A percentile compares a stretch with the other conserved stretches of the same genome.
phyloP scores from a whole-genome alignment of 306 rosid genomes.

The Lathyrus tuberosus region DNA sequence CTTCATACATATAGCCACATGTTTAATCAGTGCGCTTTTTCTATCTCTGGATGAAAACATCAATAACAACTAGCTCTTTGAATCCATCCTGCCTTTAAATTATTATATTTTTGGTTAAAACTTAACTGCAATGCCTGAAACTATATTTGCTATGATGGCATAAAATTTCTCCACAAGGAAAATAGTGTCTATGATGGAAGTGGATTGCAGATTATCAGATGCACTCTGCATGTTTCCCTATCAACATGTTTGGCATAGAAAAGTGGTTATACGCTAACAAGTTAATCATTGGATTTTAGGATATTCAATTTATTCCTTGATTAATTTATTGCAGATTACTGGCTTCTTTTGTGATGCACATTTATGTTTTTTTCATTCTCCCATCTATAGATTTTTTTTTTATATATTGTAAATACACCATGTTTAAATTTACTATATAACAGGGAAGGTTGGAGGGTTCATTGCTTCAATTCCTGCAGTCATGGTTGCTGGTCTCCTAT shows the following conservation, averaged over 20 bases:
- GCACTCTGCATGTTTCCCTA: too few species aligned
- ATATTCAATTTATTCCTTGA: slow-evolving; percentile 13
- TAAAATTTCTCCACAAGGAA: too few species aligned
- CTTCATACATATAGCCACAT: too few species aligned
- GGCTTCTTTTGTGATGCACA: background rate
- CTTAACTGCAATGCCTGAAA: too few species aligned
- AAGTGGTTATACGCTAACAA: background rate
- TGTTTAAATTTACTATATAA: slow-evolving; percentile 14
- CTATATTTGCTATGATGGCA: too few species aligned
- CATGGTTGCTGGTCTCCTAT: slow-evolving; percentile 97
- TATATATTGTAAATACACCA: background rate
- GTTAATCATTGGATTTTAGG: background rate
- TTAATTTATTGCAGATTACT: background rate
- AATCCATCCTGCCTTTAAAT: too few species aligned
- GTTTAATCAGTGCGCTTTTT: too few species aligned
- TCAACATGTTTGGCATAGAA: slow-evolving; percentile 13
- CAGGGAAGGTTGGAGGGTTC: slow-evolving; percentile 98
- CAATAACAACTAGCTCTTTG: too few species aligned
- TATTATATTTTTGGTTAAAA: too few species aligned
- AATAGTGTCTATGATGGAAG: too few species aligned
- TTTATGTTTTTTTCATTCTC: background rate
- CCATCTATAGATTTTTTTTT: background rate
- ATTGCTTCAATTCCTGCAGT: slow-evolving; percentile 94
- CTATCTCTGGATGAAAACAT: too few species aligned
- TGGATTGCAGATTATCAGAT: too few species aligned